Evolutionary conservation across 495 filamentous ascomycete genomes (phyloP), one percentile per base, ranked within the genome.

Genomic region (Trichoderma virens): DNA sequence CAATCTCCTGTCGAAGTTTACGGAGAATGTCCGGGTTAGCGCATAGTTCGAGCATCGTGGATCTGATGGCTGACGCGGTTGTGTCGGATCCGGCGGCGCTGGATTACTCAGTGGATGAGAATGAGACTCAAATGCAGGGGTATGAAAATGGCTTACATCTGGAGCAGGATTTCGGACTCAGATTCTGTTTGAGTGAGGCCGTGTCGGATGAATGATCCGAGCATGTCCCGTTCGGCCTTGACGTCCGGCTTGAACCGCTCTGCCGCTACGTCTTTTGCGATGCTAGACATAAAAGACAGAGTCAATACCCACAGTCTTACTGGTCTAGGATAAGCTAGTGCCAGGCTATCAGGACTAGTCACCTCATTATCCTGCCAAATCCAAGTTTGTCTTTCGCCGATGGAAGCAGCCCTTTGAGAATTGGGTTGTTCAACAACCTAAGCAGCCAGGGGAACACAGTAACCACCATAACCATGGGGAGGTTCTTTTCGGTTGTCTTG

Each of bases 31-130:
- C 7, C 75, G 18, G 76, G 62, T 77, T 74, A 63, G 78, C 79
- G 5, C 85, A 71, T 5, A 80, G 65, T 66, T 81, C 74, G 67
- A 85, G 85, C 32, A 87, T 66, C 23, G 83, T 71, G 0, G 79
- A 70, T 45, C 78, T 73, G 8, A 86, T 70, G 4, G 43, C 70
- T 61, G 76, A 83, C 14, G 81, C 79, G 1, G 80, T 82, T 4
- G 83, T 85, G 65, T 86, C 84, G 25, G 76, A 74, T 8, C 82
- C 83, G 20, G 81, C 81, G 25, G 88, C 75, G 56, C 81, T 77
- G 18, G 7, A 18, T 56, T 7, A n/a, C n/a, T 7, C 7, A 20
- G 1, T 56, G 8, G 18, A 20, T 28, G 0, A 23, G 47, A 6
- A 28, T 7, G 25, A 56, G 47, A 6, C 7, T 59, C 34, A 70